phyloP scores from a whole-genome alignment of 2,329 filamentous ascomycete genomes.

The Colletotrichum orbiculare region DNA sequence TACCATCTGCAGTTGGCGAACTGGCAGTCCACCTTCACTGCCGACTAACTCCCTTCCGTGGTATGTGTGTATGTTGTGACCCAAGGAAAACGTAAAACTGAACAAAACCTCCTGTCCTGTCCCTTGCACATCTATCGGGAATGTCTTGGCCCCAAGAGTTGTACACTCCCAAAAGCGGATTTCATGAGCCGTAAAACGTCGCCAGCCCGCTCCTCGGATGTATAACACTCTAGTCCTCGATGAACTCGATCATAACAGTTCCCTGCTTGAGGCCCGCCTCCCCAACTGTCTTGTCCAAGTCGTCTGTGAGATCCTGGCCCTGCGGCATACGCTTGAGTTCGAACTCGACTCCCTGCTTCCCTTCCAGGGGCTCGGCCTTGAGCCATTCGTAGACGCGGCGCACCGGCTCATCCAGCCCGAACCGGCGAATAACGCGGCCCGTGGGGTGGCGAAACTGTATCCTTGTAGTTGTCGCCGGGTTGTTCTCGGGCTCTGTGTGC shows the following conservation, averaged over 20 bases:
- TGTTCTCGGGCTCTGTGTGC: conserved; percentile 81
- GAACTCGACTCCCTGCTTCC: conserved; percentile 81
- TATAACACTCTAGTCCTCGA: conserved; percentile 61
- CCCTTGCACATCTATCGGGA: conserved; percentile 22
- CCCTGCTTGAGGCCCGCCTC: conserved; percentile 90
- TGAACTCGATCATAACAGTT: conserved; percentile 94
- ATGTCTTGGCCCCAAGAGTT: conserved; percentile 10
- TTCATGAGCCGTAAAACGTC: conserved; percentile 3
- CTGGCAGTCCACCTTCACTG: conserved; percentile 4
- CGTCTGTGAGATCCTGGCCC: conserved; percentile 84
- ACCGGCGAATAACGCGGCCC: conserved; percentile 88
- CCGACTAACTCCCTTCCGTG: conserved; percentile 13
- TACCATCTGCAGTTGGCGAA: conserved; percentile 2
- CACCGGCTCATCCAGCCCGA: conserved; percentile 80
- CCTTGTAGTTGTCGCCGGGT: conserved; percentile 79
- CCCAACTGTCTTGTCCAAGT: conserved; percentile 78
- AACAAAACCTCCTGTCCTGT: not conserved
- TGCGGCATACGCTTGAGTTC: conserved; percentile 85
- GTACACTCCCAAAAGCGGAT: conserved; percentile 10
- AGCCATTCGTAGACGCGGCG: conserved; percentile 94
- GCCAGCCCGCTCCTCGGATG: too few species aligned
- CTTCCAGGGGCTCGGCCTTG: conserved; percentile 86
- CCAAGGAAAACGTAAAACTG: conserved; percentile 1
- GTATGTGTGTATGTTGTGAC: conserved; percentile 14
- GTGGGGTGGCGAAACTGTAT: conserved; percentile 92